Conservation (phyloP, 2,329 filamentous ascomycete species). For the Aspergillus persii region DNA sequence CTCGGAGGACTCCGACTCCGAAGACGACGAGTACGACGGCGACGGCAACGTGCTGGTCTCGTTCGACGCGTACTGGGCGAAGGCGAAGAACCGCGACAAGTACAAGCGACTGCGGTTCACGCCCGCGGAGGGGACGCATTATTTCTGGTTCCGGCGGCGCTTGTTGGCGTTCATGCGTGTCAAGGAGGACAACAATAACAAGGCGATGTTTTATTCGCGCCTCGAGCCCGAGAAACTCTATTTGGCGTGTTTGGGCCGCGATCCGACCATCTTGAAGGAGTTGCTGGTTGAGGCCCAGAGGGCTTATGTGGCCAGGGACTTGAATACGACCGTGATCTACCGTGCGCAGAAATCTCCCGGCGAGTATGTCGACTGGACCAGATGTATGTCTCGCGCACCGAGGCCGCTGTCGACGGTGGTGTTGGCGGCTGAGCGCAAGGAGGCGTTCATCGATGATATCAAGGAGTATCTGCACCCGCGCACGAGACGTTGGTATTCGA, state of each 20-base stretch:
- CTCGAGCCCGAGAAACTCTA: constrained; percentile 30
- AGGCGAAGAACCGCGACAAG: constrained; percentile 37
- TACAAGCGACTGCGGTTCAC: constrained; percentile 54
- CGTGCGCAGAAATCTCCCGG: constrained; percentile 28
- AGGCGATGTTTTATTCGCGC: constrained; percentile 13
- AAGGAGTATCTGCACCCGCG: constrained; percentile 56
- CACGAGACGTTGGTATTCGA: constrained; percentile 69
- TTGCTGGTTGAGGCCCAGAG: constrained; percentile 37
- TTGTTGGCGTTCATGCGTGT: constrained; percentile 45
- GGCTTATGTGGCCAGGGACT: constrained; percentile 36
- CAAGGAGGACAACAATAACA: constrained; percentile 21
- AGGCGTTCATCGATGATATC: constrained; percentile 52
- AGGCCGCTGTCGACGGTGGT: constrained; percentile 56
- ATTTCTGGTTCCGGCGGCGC: constrained; percentile 64
- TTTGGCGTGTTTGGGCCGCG: constrained; percentile 36
- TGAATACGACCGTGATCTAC: constrained; percentile 39
- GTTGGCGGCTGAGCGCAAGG: constrained; percentile 51
- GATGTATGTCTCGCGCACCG: constrained; percentile 46
- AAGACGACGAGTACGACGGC: constrained; percentile 29
- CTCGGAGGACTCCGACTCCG: constrained; percentile 17
- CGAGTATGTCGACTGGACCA: constrained; percentile 28
- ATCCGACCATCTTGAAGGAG: constrained; percentile 33
- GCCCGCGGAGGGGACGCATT: constrained; percentile 64
- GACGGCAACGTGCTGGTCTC: constrained; percentile 38
- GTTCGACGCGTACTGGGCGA: constrained; percentile 42